These are phyloP conservation scores for Nothomitra cinnamomea DNA, from an alignment of 2,329 filamentous ascomycete genomes.

Conservation along the genomic window DNA sequence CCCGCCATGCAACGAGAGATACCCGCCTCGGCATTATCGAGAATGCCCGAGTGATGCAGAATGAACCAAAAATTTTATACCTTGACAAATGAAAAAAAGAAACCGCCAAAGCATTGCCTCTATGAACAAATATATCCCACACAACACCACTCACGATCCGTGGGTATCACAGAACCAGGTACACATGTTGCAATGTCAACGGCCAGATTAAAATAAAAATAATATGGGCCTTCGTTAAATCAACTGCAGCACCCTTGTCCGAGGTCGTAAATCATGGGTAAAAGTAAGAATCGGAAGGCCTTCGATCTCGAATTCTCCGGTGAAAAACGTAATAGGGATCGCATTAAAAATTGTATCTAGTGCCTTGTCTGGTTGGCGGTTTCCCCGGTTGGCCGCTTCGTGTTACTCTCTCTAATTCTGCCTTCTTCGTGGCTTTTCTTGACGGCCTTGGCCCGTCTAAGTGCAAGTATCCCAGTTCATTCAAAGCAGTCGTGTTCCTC, in stretches of 20 bases:
- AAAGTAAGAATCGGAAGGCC: no score
- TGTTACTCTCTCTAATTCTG: conserved; percentile 18
- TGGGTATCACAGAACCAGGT: no score
- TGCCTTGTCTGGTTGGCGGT: conserved; percentile 32
- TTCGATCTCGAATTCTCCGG: no score
- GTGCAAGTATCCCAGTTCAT: conserved; percentile 41
- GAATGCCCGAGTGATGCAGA: background rate
- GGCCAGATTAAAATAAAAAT: no score
- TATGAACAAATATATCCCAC: background rate
- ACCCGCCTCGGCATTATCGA: background rate
- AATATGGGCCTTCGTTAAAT: no score
- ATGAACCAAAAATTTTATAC: background rate
- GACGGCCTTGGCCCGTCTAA: conserved; percentile 35
- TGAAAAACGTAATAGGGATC: background rate
- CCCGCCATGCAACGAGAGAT: background rate
- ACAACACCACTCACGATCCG: no score
- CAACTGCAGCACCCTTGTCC: background rate
- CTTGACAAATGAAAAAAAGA: background rate
- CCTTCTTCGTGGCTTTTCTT: conserved; percentile 21
- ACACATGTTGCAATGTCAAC: no score
- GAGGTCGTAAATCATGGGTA: no score
- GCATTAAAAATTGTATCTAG: conserved; percentile 27
- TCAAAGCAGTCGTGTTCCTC: conserved; percentile 44
- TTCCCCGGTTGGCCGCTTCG: conserved; percentile 31
- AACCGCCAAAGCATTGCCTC: background rate